Conservation (phyloP, 1,284 basidiomycete genomes). For the Sporisorium exsertum region DNA sequence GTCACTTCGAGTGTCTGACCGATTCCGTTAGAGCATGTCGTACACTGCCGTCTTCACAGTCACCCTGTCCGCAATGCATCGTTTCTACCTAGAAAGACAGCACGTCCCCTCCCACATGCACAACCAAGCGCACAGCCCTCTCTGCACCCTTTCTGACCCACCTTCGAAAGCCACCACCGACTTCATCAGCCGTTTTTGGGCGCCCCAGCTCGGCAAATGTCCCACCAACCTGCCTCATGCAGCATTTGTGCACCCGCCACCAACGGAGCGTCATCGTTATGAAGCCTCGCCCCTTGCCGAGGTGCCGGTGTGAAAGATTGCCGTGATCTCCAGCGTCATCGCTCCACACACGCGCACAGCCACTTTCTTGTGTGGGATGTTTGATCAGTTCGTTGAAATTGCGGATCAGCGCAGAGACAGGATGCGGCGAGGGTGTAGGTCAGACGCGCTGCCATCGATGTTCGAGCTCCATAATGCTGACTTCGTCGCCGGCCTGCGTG, state of each 20-base stretch:
- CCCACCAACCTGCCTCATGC: background rate
- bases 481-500: constrained; percentile 52
- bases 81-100: background rate
- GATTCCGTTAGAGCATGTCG: too few species aligned
- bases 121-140: background rate
- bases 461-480: constrained; percentile 63
- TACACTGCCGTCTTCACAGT: too few species aligned
- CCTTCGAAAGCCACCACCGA: background rate
- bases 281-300: background rate
- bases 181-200: background rate
- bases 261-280: background rate
- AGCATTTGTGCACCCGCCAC: background rate
- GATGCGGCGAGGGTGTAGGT: background rate
- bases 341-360: background rate
- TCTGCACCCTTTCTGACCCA: background rate
- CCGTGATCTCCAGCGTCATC: background rate
- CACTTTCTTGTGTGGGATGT: background rate
- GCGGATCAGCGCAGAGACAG: background rate
- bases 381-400: background rate
- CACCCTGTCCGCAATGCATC: too few species aligned
- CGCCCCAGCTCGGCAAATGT: background rate
- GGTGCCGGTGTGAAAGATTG: background rate
- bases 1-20: background rate
- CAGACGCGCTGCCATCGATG: constrained; percentile 43
- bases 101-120: background rate